These are phyloP conservation scores for Trichosporon inkin DNA, from an alignment of 1,284 basidiomycete genomes.

Conservation along the genomic window DNA sequence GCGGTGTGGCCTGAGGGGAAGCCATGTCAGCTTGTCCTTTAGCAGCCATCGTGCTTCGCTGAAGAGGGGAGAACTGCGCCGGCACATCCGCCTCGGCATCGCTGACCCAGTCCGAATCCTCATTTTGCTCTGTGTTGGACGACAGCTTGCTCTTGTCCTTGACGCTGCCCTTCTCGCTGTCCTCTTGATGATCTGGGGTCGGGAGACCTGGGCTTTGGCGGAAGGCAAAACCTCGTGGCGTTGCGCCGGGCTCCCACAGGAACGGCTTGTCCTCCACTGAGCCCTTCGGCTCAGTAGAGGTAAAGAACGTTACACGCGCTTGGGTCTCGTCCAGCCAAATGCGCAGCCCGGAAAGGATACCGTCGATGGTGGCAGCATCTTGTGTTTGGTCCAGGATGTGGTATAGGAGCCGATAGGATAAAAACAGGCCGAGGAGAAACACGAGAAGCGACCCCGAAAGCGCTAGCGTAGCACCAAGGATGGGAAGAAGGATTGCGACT, in stretches of 20 bases:
- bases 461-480: neutral
- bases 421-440: neutral
- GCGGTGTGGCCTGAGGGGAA: neutral
- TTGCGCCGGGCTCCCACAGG: neutral
- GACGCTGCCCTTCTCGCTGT: no score
- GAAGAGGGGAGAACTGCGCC: neutral
- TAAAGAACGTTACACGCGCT: neutral
- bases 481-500: neutral
- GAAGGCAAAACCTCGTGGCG: neutral
- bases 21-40: neutral
- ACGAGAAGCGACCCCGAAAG: neutral
- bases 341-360: neutral
- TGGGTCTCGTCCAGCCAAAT: neutral
- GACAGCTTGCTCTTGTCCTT: neutral
- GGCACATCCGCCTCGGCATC: neutral
- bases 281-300: neutral
- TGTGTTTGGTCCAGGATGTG: constrained; percentile 1
- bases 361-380: constrained; percentile 2
- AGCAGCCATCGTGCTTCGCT: neutral
- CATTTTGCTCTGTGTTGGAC: neutral
- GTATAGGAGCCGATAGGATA: neutral
- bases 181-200: neutral
- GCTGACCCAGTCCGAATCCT: constrained; percentile 6
- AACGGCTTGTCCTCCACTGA: neutral
- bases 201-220: neutral